These are phyloP conservation scores for Coemansia aciculifera DNA, from an alignment of 192 early-diverging fungal species.

Conservation along the genomic window DNA sequence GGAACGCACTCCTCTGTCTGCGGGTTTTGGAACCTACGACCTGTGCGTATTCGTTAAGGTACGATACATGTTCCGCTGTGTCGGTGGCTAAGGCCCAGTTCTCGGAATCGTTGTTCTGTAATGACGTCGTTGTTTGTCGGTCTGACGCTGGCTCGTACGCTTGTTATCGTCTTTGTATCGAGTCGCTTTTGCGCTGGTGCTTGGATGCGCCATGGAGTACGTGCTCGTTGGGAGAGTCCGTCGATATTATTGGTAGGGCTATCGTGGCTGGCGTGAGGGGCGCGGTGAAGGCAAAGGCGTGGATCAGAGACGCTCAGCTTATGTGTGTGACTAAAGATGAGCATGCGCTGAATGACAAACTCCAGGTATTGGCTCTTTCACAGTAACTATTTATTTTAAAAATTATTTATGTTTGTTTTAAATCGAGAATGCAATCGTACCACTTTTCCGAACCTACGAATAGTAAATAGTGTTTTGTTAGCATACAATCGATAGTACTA, in stretches of 20 bases:
- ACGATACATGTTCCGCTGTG: slow-evolving; percentile 20
- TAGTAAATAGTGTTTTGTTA: not conserved
- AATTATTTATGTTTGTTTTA: not conserved
- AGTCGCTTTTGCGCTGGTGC: slow-evolving; percentile 21
- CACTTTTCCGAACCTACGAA: slow-evolving; percentile 32
- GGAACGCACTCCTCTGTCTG: slow-evolving; percentile 9
- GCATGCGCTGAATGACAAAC: not conserved
- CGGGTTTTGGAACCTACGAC: slow-evolving; percentile 12
- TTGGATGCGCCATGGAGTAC: not conserved
- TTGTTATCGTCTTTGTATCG: slow-evolving; percentile 16
- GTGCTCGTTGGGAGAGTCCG: not conserved
- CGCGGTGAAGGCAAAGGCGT: not conserved
- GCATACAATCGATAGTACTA: not conserved
- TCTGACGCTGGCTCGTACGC: not conserved
- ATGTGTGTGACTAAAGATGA: not conserved
- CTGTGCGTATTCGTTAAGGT: not conserved
- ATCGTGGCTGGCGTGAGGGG: slow-evolving; percentile 13
- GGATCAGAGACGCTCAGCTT: slow-evolving; percentile 29
- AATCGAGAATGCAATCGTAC: slow-evolving; percentile 42
- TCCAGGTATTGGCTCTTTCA: not conserved
- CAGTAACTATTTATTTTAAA: not conserved
- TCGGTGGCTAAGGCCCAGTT: slow-evolving; percentile 18
- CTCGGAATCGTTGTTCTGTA: slow-evolving; percentile 20
- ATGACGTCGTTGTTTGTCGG: not conserved
- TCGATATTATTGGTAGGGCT: slow-evolving; percentile 21